A percentile compares a stretch with the other conserved stretches of the same genome.
Evolutionary conservation across 2,329 filamentous ascomycete species (phyloP).

Genomic region (Gaeumannomyces tritici): DNA sequence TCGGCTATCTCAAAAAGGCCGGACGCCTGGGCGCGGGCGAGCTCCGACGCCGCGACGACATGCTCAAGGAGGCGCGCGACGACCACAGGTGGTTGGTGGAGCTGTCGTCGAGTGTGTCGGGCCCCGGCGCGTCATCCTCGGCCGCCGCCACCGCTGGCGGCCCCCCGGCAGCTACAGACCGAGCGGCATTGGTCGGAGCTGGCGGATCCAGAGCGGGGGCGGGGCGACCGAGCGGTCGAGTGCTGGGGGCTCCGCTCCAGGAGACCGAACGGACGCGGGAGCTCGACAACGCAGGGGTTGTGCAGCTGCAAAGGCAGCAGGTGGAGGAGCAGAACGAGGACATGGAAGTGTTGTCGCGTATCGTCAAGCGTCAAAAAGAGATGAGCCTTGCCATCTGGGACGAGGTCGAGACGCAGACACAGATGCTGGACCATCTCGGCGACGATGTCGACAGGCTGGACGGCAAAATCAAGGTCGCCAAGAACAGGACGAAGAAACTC

Average conservation of each 20-base stretch:
- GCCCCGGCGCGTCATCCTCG: constrained; percentile 28
- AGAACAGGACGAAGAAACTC: constrained; percentile 61
- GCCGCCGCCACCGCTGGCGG: constrained; percentile 33
- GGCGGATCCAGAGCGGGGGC: constrained; percentile 11
- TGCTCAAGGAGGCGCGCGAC: constrained; percentile 59
- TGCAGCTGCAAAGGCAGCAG: constrained; percentile 64
- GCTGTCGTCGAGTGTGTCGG: constrained; percentile 48
- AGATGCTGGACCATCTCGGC: constrained; percentile 58
- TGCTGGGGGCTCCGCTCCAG: constrained; percentile 61
- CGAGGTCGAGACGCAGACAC: constrained; percentile 62
- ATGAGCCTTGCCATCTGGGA: constrained; percentile 69
- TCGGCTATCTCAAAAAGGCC: constrained; percentile 45
- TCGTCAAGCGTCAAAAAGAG: constrained; percentile 64
- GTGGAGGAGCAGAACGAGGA: constrained; percentile 69
- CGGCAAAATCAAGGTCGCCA: constrained; percentile 65
- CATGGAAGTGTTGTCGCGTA: constrained; percentile 56
- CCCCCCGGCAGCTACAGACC: constrained; percentile 38
- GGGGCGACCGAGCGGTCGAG: constrained; percentile 42
- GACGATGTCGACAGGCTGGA: constrained; percentile 56
- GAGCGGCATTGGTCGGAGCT: constrained; percentile 36
- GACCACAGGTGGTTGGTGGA: constrained; percentile 70
- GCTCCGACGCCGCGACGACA: constrained; percentile 58
- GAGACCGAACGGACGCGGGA: constrained; percentile 72
- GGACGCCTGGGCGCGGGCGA: constrained; percentile 63
- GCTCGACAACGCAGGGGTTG: constrained; percentile 63